Evolutionary conservation across 805 yeast species (phyloP), one percentile per base, ranked within the genome.

Genomic region (Wickerhamiella musiphila): DNA sequence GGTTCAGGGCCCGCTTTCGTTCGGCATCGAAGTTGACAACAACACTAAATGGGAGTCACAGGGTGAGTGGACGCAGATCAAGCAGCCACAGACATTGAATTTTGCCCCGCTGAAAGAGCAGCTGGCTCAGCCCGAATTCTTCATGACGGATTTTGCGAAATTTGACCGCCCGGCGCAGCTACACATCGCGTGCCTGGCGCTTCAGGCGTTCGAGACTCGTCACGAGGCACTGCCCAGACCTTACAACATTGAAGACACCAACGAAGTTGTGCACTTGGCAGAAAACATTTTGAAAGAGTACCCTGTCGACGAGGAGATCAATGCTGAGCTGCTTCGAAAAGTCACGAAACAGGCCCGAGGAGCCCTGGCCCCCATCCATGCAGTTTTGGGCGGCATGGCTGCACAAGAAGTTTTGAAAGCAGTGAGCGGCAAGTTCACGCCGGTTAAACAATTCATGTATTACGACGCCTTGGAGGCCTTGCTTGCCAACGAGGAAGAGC

Each of bases 391-490:
- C 54, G 96, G 96, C 21, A 61, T 86, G 34, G 76, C 81, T 28
- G 98, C 98, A 3, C 98, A 90, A 57, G 98, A 90, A 58, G 94
- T 81, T 14, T 66, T 90, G 51, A 90, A 90, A 59, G 93, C 93
- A 27, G 78, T 84, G 45, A 79, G 95, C 8, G 93, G 95, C 31
- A 90, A 90, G 58, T 90, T 84, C 49, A 70, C 74, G n/a, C 98
- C 98, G 6, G 61, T 86, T 33, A 76, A 78, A 53, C 98, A 90
- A 60, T 79, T 74, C 65, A 58, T 90, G 53, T 86, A 86, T 56
- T 90, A 79, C 54, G 98, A 90, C 49, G 83, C 96, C 1, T 61
- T 90, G 44, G 98, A 90, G 57, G 77, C 93, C 4, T 63, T 84
- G 45, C n/a, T n/a, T n/a, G 94, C 98, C 18, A 42, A 56, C 1